Evolutionary conservation across 257 asterid species (phyloP), one percentile per base, ranked within the genome.

Genomic region (Ilex aquifolium): DNA sequence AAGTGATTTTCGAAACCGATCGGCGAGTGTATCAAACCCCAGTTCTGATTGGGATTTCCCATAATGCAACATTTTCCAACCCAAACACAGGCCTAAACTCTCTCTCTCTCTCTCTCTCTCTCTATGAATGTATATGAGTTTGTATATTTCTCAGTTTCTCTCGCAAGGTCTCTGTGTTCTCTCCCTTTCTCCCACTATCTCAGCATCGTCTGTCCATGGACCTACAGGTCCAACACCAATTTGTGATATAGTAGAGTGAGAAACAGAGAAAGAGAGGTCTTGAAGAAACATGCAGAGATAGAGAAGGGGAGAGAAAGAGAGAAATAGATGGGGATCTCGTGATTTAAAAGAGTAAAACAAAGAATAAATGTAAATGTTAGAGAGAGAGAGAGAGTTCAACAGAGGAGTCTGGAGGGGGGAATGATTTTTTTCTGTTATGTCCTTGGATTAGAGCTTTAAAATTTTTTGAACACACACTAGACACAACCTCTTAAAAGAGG

Each of bases 1-100:
- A 10, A 76, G 31, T 48, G 82, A 54, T n/a, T 61, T 73, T 55
- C 72, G 66, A 31, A 83, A 44, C 65, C 86, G 86, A 76, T 80
- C 86, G 59, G 86, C 48, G 31, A 80, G 72, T 60, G 77, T 46
- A 6, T 62, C 75, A 40, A 80, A 12, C 63, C 80, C 73, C 29
- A 60, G 42, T 57, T 71, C 81, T 30, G 78, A 77, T 49, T 52
- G 69, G 14, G 61, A 16, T 65, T 76, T 76, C 66, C 71, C 82
- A 59, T 76, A 60, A 39, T 71, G 74, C 59, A 76, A 73, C 89
- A 80, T 80, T 73, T 64, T 46, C 65, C 29, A 59, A 32, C 57
- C n/a, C 61, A 3, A 62, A 46, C 9, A 46, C 9, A 10, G 12
- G 59, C 48, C 56, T 57, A 75, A 73, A 59, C 54, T 69, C 71